Percentiles rank a stretch among this genome's conserved stretches.
phyloP scores from a whole-genome alignment of 202 grass and related monocot species.

The Bolboschoenoplectus hybrid region DNA sequence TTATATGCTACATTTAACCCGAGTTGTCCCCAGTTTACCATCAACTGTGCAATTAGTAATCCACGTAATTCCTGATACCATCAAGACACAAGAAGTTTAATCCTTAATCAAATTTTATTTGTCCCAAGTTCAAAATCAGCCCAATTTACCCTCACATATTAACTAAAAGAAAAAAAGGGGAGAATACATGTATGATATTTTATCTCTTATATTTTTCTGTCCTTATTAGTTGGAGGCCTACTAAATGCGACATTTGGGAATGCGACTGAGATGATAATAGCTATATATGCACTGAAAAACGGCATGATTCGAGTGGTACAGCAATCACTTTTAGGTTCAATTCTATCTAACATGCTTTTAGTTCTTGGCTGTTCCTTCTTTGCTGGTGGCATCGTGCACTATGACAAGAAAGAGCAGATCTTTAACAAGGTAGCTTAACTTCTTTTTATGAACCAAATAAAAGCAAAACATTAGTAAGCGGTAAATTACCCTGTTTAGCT shows the following conservation, averaged over 20 bases:
- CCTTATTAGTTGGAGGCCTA: conserved; percentile 77
- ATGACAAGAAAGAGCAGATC: conserved; percentile 72
- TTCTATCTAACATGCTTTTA: conserved; percentile 92
- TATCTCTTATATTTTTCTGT: conserved; percentile 16
- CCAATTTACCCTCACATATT: not conserved
- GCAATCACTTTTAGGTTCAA: conserved; percentile 81
- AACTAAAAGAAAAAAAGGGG: conserved; percentile 18
- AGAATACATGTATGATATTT: not conserved
- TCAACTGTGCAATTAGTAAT: not conserved
- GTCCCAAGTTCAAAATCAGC: not conserved
- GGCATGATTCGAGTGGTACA: conserved; percentile 91
- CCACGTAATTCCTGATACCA: not conserved
- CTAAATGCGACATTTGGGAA: conserved; percentile 98
- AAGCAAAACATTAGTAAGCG: not conserved
- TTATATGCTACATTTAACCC: not conserved
- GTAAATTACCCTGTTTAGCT: not conserved
- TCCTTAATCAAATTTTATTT: not conserved
- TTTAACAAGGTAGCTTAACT: conserved; percentile 80
- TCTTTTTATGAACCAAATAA: conserved; percentile 20
- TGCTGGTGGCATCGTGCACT: conserved; percentile 68
- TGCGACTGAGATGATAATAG: conserved; percentile 95
- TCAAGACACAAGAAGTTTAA: not conserved
- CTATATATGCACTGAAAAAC: conserved; percentile 77
- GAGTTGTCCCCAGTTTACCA: not conserved
- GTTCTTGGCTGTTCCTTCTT: conserved; percentile 89